These are phyloP conservation scores for Pyricularia grisea DNA, from an alignment of 2,329 filamentous ascomycete species.

Conservation along the genomic window DNA sequence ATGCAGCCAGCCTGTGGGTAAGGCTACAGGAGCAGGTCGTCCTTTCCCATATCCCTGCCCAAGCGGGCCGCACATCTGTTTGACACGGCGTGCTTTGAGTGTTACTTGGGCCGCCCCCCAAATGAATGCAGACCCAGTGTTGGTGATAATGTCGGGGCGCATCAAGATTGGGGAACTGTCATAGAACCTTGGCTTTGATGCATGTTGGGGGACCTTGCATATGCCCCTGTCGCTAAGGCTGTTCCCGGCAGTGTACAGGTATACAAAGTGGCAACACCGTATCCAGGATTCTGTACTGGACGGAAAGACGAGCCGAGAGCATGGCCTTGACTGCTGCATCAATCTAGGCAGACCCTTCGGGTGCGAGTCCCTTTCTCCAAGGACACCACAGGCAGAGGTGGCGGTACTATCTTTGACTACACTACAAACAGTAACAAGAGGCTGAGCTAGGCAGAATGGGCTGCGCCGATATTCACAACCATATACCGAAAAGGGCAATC, in stretches of 20 bases:
- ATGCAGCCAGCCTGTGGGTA: not conserved
- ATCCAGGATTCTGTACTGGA: not conserved
- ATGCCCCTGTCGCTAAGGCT: not conserved
- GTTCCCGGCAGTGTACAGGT: not conserved
- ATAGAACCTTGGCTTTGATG: not conserved
- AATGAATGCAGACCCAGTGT: not conserved
- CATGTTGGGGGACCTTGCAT: not conserved
- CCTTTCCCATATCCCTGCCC: not conserved
- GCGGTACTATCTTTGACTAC: not conserved
- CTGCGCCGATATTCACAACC: not conserved
- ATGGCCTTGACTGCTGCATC: not conserved
- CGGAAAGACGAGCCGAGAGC: not conserved
- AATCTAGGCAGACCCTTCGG: not conserved
- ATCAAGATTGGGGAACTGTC: not conserved
- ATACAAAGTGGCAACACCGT: not conserved
- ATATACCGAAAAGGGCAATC: not conserved
- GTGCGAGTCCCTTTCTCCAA: not conserved
- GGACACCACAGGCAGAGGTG: not conserved
- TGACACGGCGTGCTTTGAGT: not conserved
- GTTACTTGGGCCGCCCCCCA: not conserved
- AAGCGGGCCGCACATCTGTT: not conserved
- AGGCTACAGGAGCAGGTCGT: not conserved
- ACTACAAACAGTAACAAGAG: not conserved
- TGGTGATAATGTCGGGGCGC: not conserved
- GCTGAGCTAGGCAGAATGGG: not conserved